phyloP scores from a whole-genome alignment of 164 flowering plant species.

The Malania oleifera region DNA sequence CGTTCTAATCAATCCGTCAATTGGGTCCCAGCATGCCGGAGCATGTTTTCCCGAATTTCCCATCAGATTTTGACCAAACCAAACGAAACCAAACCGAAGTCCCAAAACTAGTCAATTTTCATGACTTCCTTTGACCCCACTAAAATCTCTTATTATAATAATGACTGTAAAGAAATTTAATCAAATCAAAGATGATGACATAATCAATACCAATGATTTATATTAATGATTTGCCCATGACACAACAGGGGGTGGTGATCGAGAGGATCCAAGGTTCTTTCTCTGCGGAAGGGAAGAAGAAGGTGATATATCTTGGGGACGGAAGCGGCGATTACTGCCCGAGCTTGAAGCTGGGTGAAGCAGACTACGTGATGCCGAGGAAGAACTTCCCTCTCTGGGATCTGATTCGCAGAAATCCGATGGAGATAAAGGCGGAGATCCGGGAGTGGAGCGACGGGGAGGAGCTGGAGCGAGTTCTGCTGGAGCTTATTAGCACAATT shows the following conservation, averaged over 20 bases:
- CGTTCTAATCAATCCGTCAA: too few species aligned
- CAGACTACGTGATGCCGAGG: slow-evolving; percentile 67
- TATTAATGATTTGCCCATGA: too few species aligned
- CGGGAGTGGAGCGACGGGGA: slow-evolving; percentile 71
- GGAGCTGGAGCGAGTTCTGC: slow-evolving; percentile 40
- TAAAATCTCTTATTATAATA: too few species aligned
- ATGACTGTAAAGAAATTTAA: too few species aligned
- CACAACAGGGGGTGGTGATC: slow-evolving; percentile 47
- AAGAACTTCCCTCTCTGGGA: slow-evolving; percentile 69
- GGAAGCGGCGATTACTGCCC: slow-evolving; percentile 82
- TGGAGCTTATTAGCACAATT: slow-evolving; percentile 23
- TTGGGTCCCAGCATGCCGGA: too few species aligned
- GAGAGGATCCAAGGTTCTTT: slow-evolving; percentile 44
- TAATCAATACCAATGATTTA: too few species aligned
- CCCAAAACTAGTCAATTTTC: too few species aligned
- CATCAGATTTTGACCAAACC: too few species aligned
- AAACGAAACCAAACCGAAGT: too few species aligned
- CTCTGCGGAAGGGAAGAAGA: slow-evolving; percentile 29
- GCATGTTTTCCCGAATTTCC: too few species aligned
- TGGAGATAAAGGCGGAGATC: slow-evolving; percentile 42
- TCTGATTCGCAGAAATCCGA: slow-evolving; percentile 42
- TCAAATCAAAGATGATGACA: too few species aligned
- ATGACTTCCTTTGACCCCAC: too few species aligned
- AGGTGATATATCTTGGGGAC: slow-evolving; percentile 74
- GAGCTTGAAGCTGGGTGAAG: slow-evolving; percentile 43